These are phyloP conservation scores for Hygrophila difformis DNA, from an alignment of 257 asterid species.

Conservation along the genomic window DNA sequence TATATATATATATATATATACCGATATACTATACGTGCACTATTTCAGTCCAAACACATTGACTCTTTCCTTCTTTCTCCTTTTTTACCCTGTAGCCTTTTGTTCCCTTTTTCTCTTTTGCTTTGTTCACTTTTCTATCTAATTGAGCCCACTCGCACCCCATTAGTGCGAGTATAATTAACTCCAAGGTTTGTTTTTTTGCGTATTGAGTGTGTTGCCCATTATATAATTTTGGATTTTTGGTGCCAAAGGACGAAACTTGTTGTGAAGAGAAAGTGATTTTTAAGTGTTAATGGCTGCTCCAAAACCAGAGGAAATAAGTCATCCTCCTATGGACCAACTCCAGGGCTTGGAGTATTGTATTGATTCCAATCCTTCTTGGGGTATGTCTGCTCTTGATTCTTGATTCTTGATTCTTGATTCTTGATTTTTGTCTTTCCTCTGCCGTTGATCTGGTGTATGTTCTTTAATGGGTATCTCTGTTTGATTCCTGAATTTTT, in stretches of 20 bases:
- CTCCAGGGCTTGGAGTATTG: conserved; percentile 97
- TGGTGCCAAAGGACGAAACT: conserved; percentile 19
- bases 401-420: too few species aligned
- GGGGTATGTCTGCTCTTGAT: conserved; percentile 74
- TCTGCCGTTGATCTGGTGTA: background rate
- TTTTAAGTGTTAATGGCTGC: conserved; percentile 81
- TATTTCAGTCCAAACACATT: conserved; percentile 33
- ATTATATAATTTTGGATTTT: conserved; percentile 16
- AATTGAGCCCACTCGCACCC: conserved; percentile 22
- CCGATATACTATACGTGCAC: too few species aligned
- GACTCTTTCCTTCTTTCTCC: conserved; percentile 25
- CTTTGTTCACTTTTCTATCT: conserved; percentile 36
- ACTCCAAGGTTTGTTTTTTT: conserved; percentile 11
- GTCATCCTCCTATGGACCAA: conserved; percentile 93
- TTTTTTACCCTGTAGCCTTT: conserved; percentile 21
- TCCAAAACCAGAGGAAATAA: conserved; percentile 85
- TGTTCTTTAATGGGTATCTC: background rate
- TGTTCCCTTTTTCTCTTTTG: conserved; percentile 29
- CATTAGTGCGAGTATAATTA: conserved; percentile 18
- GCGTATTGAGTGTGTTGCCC: conserved; percentile 7
- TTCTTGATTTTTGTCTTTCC: conserved; percentile 5
- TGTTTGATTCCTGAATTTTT: conserved; percentile 20
- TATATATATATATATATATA: conserved; percentile 21
- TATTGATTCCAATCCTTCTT: conserved; percentile 95
- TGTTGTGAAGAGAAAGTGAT: conserved; percentile 14